Evolutionary conservation across 2,329 filamentous ascomycete species (phyloP).

Genomic region (Akanthomyces muscarius): DNA sequence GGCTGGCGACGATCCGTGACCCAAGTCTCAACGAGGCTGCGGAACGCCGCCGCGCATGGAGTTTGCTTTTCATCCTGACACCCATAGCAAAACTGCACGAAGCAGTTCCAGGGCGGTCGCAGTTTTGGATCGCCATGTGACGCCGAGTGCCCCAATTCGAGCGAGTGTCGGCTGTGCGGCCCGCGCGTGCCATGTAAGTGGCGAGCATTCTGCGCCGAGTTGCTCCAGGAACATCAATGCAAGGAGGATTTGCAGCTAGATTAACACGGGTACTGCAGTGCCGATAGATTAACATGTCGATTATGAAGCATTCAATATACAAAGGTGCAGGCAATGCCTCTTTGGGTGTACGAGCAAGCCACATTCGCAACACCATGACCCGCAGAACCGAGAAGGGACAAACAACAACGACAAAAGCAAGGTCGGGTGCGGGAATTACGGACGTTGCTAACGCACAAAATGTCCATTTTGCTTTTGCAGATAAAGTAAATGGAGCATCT

Average conservation of each 20-base stretch:
- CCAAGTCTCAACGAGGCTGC: not conserved
- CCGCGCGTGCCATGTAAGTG: not conserved
- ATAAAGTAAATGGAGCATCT: not conserved
- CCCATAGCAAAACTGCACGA: not conserved
- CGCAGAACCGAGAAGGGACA: too few species aligned
- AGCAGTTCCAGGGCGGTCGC: not conserved
- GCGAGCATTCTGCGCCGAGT: not conserved
- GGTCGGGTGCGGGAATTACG: not conserved
- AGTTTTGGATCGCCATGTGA: not conserved
- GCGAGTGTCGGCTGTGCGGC: not conserved
- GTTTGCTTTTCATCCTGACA: not conserved
- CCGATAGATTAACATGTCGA: not conserved
- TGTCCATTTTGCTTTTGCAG: not conserved
- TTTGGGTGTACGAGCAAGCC: too few species aligned
- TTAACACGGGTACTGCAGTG: not conserved
- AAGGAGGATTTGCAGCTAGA: not conserved
- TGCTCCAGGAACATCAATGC: not conserved
- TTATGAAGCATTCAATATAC: not conserved
- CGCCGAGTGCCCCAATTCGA: not conserved
- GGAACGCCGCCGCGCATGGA: not conserved
- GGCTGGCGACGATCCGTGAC: not conserved
- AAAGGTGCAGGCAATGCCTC: too few species aligned
- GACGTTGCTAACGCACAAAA: not conserved
- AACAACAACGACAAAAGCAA: not conserved
- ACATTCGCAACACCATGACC: too few species aligned